These are phyloP conservation scores for Aspergillus spinulosporus DNA, from an alignment of 2,329 filamentous ascomycete species.

Conservation along the genomic window DNA sequence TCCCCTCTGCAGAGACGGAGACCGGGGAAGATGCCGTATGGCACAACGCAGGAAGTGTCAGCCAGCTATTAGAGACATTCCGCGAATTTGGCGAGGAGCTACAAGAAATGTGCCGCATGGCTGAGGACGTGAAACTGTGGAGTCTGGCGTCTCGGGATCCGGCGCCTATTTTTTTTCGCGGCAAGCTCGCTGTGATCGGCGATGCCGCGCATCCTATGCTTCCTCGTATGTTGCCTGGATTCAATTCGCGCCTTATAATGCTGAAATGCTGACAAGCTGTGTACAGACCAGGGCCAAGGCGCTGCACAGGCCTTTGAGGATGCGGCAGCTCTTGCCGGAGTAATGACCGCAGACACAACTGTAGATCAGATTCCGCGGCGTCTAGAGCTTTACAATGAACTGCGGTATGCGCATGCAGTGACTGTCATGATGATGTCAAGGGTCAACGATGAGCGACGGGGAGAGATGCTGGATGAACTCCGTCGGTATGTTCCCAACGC, in stretches of 20 bases:
- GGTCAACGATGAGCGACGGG: constrained; percentile 14
- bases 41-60: background rate
- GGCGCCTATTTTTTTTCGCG: constrained; percentile 17
- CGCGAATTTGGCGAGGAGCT: constrained; percentile 14
- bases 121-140: constrained; percentile 25
- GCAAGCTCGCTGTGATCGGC: constrained; percentile 22
- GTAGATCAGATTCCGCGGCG: constrained; percentile 14
- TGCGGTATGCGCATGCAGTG: constrained; percentile 19
- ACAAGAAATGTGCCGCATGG: constrained; percentile 18
- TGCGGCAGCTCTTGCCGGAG: constrained; percentile 34
- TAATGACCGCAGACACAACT: constrained; percentile 26
- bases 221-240: constrained; percentile 14
- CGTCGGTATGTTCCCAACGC: constrained; percentile 18
- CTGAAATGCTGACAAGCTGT: constrained; percentile 21
- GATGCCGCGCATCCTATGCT: constrained; percentile 26
- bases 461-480: constrained; percentile 19
- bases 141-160: constrained; percentile 19
- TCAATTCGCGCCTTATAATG: background rate
- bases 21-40: background rate
- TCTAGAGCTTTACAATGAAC: constrained; percentile 22
- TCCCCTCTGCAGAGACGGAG: constrained; percentile 4
- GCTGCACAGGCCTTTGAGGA: constrained; percentile 42
- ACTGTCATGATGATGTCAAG: constrained; percentile 28
- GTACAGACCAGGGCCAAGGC: constrained; percentile 39
- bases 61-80: constrained; percentile 4